These are phyloP conservation scores for Mucor piriformis DNA, from an alignment of 371 early-diverging fungal species.

Conservation along the genomic window DNA sequence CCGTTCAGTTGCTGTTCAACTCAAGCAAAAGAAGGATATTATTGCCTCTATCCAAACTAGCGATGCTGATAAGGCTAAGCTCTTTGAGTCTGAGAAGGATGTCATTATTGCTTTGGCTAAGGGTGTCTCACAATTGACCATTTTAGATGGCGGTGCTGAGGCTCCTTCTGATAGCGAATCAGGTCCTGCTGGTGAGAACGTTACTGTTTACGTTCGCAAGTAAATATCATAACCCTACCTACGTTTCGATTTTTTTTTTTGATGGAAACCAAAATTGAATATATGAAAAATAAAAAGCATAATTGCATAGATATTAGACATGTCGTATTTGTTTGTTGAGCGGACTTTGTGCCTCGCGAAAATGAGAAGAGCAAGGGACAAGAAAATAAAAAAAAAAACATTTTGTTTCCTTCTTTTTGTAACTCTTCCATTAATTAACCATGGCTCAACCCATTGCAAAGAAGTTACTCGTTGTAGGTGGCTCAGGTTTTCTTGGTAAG, in stretches of 20 bases:
- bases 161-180: slow-evolving; percentile 80
- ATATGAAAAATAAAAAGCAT: too few species aligned
- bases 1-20: slow-evolving; percentile 66
- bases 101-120: slow-evolving; percentile 73
- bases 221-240: slow-evolving; percentile 13
- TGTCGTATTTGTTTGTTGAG: too few species aligned
- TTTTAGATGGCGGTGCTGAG: slow-evolving; percentile 46
- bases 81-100: slow-evolving; percentile 52
- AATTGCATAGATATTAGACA: background rate
- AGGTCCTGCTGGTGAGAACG: slow-evolving; percentile 26
- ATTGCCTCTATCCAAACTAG: slow-evolving; percentile 35
- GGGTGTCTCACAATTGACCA: slow-evolving; percentile 66
- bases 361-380: too few species aligned
- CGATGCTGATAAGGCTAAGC: slow-evolving; percentile 21
- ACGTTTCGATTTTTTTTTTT: background rate
- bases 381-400: background rate
- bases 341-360: too few species aligned
- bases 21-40: slow-evolving; percentile 43
- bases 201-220: slow-evolving; percentile 38
- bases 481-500: slow-evolving; percentile 71
- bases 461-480: slow-evolving; percentile 74
- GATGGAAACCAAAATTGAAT: too few species aligned
- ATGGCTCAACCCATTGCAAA: slow-evolving; percentile 44
- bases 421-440: background rate
- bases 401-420: background rate